phyloP scores from a whole-genome alignment of 2,329 filamentous ascomycete genomes.

The Tolypocladium paradoxum region DNA sequence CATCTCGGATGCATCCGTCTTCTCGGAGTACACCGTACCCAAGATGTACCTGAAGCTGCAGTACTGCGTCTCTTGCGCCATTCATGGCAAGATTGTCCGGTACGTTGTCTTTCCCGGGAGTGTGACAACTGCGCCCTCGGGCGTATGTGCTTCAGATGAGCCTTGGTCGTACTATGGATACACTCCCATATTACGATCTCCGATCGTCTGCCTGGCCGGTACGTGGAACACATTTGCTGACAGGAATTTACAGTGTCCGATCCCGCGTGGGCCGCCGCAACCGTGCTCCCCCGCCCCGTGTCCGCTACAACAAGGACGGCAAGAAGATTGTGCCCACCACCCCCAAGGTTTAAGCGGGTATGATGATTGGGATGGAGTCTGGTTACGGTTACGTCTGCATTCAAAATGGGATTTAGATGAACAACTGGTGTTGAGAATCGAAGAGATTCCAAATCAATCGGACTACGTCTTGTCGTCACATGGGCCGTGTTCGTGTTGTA shows the following conservation, averaged over 20 bases:
- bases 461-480: constrained; percentile 9
- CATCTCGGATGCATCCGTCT: constrained; percentile 99
- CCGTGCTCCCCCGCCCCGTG: constrained; percentile 92
- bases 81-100: constrained; percentile 99
- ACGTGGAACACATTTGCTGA: constrained; percentile 28
- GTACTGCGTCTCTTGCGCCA: constrained; percentile 99
- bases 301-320: constrained; percentile 99
- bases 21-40: constrained; percentile 97
- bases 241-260: constrained; percentile 63
- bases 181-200: constrained; percentile 13
- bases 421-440: constrained; percentile 20
- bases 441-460: constrained; percentile 12
- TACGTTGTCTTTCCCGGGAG: constrained; percentile 58
- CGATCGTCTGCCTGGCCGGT: constrained; percentile 9
- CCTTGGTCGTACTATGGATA: constrained; percentile 44
- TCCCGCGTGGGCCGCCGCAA: constrained; percentile 95
- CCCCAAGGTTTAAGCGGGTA: constrained; percentile 26
- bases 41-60: constrained; percentile 99
- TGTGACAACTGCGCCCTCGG: constrained; percentile 43
- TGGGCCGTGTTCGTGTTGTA: neutral
- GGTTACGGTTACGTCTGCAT: constrained; percentile 27
- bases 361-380: constrained; percentile 25
- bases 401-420: constrained; percentile 25
- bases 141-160: constrained; percentile 45
- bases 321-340: constrained; percentile 92